Evolutionary conservation across 2,329 filamentous ascomycete genomes (phyloP).

Genomic region (Huntiella savannae): DNA sequence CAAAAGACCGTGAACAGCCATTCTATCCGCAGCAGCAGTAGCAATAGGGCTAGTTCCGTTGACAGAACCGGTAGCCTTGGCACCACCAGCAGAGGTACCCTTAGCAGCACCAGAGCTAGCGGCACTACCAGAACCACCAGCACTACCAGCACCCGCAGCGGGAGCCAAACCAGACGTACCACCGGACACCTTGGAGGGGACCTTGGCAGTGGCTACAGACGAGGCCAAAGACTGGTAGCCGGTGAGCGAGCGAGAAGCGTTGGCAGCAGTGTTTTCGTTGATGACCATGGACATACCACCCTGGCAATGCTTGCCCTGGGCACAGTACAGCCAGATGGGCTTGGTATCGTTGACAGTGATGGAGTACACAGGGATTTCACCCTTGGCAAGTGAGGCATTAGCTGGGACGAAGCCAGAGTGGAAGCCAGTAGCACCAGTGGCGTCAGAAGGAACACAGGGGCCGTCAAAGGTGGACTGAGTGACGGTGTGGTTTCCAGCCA

Average conservation of each 20-base stretch:
- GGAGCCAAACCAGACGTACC: conserved; percentile 8
- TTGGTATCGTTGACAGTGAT: conserved; percentile 48
- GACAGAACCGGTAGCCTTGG: conserved; percentile 5
- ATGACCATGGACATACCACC: conserved; percentile 58
- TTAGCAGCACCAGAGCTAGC: neutral
- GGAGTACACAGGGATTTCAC: conserved; percentile 47
- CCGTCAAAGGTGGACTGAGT: conserved; percentile 57
- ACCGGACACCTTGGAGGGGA: conserved; percentile 12
- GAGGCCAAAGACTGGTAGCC: conserved; percentile 27
- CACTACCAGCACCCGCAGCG: neutral
- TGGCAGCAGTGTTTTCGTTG: conserved; percentile 44
- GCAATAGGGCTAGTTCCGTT: conserved; percentile 3
- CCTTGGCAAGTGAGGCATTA: conserved; percentile 27
- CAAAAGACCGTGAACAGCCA: conserved; percentile 7
- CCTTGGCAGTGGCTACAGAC: conserved; percentile 16
- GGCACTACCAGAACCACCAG: neutral
- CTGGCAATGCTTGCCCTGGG: conserved; percentile 56
- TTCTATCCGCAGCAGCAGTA: conserved; percentile 8
- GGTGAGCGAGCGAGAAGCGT: conserved; percentile 31
- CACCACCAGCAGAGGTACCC: neutral
- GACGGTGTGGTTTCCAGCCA: conserved; percentile 55
- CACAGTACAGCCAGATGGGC: conserved; percentile 66
- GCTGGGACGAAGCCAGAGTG: conserved; percentile 51
- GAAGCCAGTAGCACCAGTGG: conserved; percentile 38
- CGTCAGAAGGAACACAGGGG: conserved; percentile 33